Evolutionary conservation across 257 asterid genomes (phyloP).

Genomic region (Przewalskia tangutica): DNA sequence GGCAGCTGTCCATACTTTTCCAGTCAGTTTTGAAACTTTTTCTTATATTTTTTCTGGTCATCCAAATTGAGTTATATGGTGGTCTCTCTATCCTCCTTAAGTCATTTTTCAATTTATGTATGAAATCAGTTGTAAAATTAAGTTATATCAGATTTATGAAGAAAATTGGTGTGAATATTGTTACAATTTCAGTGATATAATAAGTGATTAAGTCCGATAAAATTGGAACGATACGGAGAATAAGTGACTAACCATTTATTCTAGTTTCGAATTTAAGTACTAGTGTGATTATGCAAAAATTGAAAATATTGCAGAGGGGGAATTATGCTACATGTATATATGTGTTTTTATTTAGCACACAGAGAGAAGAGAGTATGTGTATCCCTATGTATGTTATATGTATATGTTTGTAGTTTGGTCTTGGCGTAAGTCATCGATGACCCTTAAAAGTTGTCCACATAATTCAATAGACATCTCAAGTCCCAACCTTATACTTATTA

Average conservation of each 20-base stretch:
- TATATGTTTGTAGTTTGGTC: not conserved
- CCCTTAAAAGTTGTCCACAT: too few species aligned
- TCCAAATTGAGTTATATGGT: not conserved
- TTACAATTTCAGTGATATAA: not conserved
- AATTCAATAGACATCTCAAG: not conserved
- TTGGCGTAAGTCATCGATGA: too few species aligned
- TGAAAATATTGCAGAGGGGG: not conserved
- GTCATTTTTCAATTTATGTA: not conserved
- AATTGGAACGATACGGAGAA: not conserved
- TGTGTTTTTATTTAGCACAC: not conserved
- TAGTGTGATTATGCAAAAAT: not conserved
- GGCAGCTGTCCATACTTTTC: constrained; percentile 4
- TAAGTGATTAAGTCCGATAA: not conserved
- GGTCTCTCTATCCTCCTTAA: not conserved
- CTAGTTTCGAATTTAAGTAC: not conserved
- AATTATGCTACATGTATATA: not conserved
- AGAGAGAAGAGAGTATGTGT: not conserved
- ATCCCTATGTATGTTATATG: not conserved
- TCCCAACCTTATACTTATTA: too few species aligned
- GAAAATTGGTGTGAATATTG: not conserved
- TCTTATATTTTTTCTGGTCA: not conserved
- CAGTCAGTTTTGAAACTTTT: not conserved
- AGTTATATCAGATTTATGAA: not conserved
- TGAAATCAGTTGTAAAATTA: not conserved
- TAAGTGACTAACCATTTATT: not conserved